Evolutionary conservation across 2,329 filamentous ascomycete genomes (phyloP).

Genomic region (Scedosporium apiospermum): DNA sequence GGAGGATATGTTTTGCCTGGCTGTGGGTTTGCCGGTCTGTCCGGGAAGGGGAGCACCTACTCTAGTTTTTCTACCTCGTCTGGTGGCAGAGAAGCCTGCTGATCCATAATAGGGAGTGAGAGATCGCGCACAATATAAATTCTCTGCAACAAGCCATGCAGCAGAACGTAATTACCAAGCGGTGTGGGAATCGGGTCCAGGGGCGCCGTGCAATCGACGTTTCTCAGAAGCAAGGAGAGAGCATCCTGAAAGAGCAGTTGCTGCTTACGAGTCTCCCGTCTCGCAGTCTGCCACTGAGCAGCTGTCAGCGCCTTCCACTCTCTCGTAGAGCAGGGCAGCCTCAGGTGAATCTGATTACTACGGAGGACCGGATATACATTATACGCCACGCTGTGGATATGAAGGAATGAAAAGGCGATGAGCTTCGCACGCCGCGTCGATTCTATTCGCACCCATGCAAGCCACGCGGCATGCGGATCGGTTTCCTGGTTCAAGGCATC

Average conservation of each 20-base stretch:
- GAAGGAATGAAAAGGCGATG: constrained; percentile 27
- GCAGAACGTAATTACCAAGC: constrained; percentile 25
- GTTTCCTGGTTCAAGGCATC: constrained; percentile 1
- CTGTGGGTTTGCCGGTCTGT: no score
- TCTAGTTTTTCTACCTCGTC: constrained; percentile 27
- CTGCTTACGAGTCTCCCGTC: constrained; percentile 17
- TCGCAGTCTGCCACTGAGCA: constrained; percentile 18
- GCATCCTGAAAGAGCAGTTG: constrained; percentile 27
- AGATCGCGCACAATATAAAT: constrained; percentile 28
- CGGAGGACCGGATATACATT: constrained; percentile 25
- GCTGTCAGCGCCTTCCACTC: constrained; percentile 26
- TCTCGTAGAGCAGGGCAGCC: constrained; percentile 23
- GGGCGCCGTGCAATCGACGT: constrained; percentile 16
- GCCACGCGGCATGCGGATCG: constrained; percentile 15
- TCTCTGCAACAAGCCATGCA: constrained; percentile 26
- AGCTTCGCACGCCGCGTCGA: constrained; percentile 24
- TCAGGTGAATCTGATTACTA: constrained; percentile 24
- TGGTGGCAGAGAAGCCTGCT: constrained; percentile 19
- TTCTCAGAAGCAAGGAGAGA: constrained; percentile 20
- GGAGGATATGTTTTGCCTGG: not conserved
- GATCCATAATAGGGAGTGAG: constrained; percentile 22
- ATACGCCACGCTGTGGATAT: constrained; percentile 28
- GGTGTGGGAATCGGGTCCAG: constrained; percentile 25
- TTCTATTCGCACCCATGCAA: constrained; percentile 21
- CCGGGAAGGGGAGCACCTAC: constrained; percentile 11